phyloP scores from a whole-genome alignment of 192 early-diverging fungal species.

The Chytriomyces sp. region DNA sequence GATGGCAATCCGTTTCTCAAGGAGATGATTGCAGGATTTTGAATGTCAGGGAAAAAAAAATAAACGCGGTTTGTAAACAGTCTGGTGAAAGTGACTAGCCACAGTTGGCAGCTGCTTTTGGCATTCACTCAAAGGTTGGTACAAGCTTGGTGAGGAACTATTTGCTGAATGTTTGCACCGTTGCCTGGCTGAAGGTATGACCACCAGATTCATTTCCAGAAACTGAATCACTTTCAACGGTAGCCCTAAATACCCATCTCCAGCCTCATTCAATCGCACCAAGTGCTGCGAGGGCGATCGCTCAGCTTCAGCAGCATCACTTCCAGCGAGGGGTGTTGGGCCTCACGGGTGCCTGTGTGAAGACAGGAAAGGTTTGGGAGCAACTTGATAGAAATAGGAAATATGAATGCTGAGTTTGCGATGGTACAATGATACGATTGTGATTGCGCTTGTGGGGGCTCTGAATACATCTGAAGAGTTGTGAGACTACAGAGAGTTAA shows the following conservation, averaged over 20 bases:
- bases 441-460: not conserved
- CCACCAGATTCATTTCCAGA: too few relatives aligned
- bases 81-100: too few relatives aligned
- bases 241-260: not conserved
- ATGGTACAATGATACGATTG: conserved; percentile 69
- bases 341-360: not conserved
- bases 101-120: too few relatives aligned
- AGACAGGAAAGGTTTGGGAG: conserved; percentile 52
- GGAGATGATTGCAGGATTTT: conserved; percentile 5
- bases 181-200: too few relatives aligned
- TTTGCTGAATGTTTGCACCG: too few relatives aligned
- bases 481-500: conserved; percentile 40
- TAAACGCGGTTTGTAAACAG: too few relatives aligned
- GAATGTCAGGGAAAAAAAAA: not conserved
- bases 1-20: not conserved
- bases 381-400: conserved; percentile 59
- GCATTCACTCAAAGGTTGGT: too few relatives aligned
- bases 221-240: too few relatives aligned
- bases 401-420: conserved; percentile 65
- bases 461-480: not conserved
- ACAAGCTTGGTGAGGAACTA: too few relatives aligned
- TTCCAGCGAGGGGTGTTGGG: conserved; percentile 27
- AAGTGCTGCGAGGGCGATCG: conserved; percentile 31
- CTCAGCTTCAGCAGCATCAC: conserved; percentile 35
- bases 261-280: conserved; percentile 32